Evolutionary conservation across 352 stramenopile species (phyloP).

Genomic region (Globisporangium sylvaticum): DNA sequence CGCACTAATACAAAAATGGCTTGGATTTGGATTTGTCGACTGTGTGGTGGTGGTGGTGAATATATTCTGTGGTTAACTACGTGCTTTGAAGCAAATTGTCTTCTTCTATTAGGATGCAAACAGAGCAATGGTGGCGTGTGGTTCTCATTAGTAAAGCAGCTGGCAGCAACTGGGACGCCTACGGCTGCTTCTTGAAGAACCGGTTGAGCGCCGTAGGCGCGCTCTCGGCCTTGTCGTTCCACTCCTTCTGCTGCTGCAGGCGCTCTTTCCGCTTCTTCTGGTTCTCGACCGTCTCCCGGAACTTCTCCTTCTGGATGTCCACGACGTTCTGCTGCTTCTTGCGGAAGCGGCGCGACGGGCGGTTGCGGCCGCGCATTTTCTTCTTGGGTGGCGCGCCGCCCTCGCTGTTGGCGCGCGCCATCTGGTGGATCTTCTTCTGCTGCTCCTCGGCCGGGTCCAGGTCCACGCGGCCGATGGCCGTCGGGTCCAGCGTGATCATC

Average conservation of each 20-base stretch:
- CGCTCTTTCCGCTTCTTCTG: slow-evolving; percentile 74
- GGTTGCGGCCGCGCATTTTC: slow-evolving; percentile 97
- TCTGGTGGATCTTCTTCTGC: slow-evolving; percentile 74
- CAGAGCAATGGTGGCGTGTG: neutral
- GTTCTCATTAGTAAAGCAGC: neutral
- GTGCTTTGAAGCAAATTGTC: neutral
- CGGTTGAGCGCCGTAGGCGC: slow-evolving; percentile 79
- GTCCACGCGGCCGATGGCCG: slow-evolving; percentile 91
- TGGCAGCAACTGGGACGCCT: neutral
- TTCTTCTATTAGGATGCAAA: neutral
- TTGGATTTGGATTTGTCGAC: neutral
- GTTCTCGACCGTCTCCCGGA: slow-evolving; percentile 79
- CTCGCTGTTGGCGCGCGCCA: slow-evolving; percentile 77
- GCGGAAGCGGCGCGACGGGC: slow-evolving; percentile 93
- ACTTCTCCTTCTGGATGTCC: slow-evolving; percentile 91
- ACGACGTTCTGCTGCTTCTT: slow-evolving; percentile 99
- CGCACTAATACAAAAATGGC: slow-evolving; percentile 1
- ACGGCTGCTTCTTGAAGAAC: slow-evolving; percentile 84
- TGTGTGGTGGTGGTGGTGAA: neutral
- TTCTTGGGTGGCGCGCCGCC: slow-evolving; percentile 82
- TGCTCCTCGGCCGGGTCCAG: slow-evolving; percentile 85
- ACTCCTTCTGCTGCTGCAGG: slow-evolving; percentile 71
- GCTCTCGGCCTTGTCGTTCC: slow-evolving; percentile 71
- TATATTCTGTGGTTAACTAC: slow-evolving; percentile 1
- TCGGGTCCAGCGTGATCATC: slow-evolving; percentile 97